Base-by-base conservation (phyloP, 306 rosid genomes). In the Lupinus albus region DNA sequence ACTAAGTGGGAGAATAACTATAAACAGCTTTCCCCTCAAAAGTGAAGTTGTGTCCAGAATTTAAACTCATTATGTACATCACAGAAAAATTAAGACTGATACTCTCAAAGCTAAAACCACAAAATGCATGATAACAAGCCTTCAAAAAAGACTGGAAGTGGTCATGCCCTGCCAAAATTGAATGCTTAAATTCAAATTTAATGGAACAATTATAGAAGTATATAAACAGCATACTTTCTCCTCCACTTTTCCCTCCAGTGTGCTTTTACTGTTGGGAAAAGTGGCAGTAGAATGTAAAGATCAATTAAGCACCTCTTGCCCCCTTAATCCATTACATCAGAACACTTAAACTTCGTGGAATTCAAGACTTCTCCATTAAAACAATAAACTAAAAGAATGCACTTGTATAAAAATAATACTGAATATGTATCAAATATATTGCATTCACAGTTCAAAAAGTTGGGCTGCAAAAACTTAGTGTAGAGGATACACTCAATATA, bases 361-460 rank as follows among this genome's bases (percentile, higher is more conserved):
- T 25, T 45, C 68, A 64, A 47, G 25, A 56, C 57, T 25, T 12
- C 74, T 42, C 60, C 38, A 35, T 4, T 38, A 61, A 72, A 16
- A 44, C 28, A 50, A 58, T 16, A 44, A 78, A 50, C 51, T 32
- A 65, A 78, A 58, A 50, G 7, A 41, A 32, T 13, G 48, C 14
- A 20, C 21, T 64, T 33, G 41, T 16, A 70, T 48, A 78, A 18
- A 18, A 57, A 50, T 41, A 73, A 61, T 67, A 66, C 70, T 46
- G 44, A 67, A 44, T 35, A 38, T 67, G 66, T 10, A 41, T 48
- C 75, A 61, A 36, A 67, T 47, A 67, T 25, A 45, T 38, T 67
- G 57, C 72, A 52, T 13, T 75, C 33, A 10, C 25, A 61, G 63
- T 55, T 73, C 55, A 56, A 73, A 48, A 68, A 18, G n/a, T 53